phyloP scores from a whole-genome alignment of 1,139 yeast species.

The Kluyveromyces marxianus region DNA sequence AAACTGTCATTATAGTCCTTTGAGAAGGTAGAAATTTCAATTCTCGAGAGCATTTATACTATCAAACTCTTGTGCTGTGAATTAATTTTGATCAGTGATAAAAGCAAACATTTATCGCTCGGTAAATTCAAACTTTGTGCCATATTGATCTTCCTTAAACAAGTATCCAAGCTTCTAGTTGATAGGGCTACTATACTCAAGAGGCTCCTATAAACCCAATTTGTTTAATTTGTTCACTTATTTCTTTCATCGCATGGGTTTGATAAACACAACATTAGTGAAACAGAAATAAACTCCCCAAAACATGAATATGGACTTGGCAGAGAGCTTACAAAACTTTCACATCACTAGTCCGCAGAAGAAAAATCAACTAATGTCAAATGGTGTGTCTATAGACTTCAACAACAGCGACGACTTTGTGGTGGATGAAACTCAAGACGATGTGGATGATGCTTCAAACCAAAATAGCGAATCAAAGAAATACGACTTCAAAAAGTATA shows the following conservation, averaged over 20 bases:
- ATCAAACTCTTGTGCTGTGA: too few relatives aligned
- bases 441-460: background rate
- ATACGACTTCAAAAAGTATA: conserved; percentile 3
- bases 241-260: background rate
- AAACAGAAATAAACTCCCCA: background rate
- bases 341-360: conserved; percentile 19
- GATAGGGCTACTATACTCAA: too few relatives aligned
- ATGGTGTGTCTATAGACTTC: background rate
- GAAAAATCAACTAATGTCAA: background rate
- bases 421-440: background rate
- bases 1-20: too few relatives aligned
- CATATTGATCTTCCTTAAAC: too few relatives aligned
- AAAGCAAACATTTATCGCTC: too few relatives aligned
- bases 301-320: conserved; percentile 7
- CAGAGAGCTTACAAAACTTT: conserved; percentile 16
- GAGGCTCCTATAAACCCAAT: background rate
- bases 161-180: too few relatives aligned
- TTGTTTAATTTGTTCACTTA: background rate
- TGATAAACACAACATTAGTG: too few relatives aligned
- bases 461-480: background rate
- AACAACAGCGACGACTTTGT: background rate
- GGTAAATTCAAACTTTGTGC: too few relatives aligned
- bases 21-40: too few relatives aligned
- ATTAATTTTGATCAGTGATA: too few relatives aligned
- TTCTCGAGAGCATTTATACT: too few relatives aligned